Evolutionary conservation across 345 rosid species (phyloP).

Genomic region (Populus pruinosa): DNA sequence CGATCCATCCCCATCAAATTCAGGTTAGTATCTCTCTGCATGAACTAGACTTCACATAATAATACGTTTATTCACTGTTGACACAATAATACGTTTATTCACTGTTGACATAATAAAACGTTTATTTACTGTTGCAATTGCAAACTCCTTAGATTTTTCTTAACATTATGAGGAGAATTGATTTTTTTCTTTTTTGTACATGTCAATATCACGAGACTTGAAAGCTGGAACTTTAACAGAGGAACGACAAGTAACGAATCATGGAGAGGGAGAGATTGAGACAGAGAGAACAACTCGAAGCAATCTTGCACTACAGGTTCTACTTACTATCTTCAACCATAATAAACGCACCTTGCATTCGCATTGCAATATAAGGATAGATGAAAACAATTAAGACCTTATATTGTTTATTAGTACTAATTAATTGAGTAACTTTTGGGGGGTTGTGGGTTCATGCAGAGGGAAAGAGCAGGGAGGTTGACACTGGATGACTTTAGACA

Average conservation of each 20-base stretch:
- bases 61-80: neutral
- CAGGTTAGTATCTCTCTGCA: conserved; percentile 19
- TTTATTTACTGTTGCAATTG: neutral
- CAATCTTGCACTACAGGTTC: conserved; percentile 42
- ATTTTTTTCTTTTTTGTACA: neutral
- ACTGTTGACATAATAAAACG: neutral
- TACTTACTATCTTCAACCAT: neutral
- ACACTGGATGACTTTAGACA: conserved; percentile 31
- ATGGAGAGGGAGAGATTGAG: conserved; percentile 13
- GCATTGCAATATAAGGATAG: neutral
- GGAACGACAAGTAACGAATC: neutral
- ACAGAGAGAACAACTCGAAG: neutral
- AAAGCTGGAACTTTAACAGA: conserved; percentile 10
- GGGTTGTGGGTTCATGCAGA: conserved; percentile 35
- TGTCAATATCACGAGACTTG: neutral
- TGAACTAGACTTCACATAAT: neutral
- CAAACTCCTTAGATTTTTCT: neutral
- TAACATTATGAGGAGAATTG: neutral
- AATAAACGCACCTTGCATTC: neutral
- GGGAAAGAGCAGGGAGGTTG: conserved; percentile 50
- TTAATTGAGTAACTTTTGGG: neutral
- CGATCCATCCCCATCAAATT: conserved; percentile 13
- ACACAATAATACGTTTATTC: no score
- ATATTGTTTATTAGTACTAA: neutral
- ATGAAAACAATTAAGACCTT: neutral